phyloP scores from a whole-genome alignment of 2,329 filamentous ascomycete species.

The Calonectria pauciramosa region DNA sequence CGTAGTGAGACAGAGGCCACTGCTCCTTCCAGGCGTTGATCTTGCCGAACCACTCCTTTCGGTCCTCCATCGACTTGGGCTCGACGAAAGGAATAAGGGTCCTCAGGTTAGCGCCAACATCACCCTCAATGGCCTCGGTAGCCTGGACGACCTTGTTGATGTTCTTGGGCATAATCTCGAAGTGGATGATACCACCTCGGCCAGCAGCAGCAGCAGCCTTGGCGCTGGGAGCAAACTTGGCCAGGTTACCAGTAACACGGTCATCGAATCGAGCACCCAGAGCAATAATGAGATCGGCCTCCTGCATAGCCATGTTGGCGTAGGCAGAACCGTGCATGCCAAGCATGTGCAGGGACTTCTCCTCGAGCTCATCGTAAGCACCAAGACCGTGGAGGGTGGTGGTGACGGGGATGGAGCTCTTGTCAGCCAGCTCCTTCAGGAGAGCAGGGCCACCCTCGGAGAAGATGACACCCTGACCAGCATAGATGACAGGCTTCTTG shows the following conservation, averaged over 20 bases:
- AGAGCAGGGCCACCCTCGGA: constrained; percentile 83
- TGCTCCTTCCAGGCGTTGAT: constrained; percentile 92
- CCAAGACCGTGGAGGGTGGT: constrained; percentile 96
- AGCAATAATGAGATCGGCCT: constrained; percentile 95
- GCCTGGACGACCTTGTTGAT: constrained; percentile 99
- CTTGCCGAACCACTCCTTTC: constrained; percentile 89
- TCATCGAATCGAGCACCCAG: constrained; percentile 96
- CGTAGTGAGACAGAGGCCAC: constrained; percentile 88
- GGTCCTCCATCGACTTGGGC: constrained; percentile 70
- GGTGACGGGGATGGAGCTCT: constrained; percentile 92
- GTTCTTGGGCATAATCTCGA: constrained; percentile 99
- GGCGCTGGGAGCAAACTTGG: constrained; percentile 91
- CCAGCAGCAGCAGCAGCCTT: constrained; percentile 87
- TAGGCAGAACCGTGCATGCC: constrained; percentile 98
- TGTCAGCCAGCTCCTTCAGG: constrained; percentile 89
- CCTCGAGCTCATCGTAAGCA: constrained; percentile 91
- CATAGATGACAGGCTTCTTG: constrained; percentile 96
- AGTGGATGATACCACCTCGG: constrained; percentile 95
- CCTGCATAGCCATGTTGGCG: constrained; percentile 98
- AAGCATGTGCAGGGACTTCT: constrained; percentile 97
- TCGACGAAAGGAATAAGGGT: constrained; percentile 81
- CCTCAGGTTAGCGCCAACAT: constrained; percentile 84
- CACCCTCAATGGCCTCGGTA: constrained; percentile 94
- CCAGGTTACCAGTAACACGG: constrained; percentile 85
- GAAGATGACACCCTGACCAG: constrained; percentile 89